Evolutionary conservation across 116 monocot genomes (phyloP), one percentile per base, ranked within the genome.

Genomic region (Cymodocea nodosa): DNA sequence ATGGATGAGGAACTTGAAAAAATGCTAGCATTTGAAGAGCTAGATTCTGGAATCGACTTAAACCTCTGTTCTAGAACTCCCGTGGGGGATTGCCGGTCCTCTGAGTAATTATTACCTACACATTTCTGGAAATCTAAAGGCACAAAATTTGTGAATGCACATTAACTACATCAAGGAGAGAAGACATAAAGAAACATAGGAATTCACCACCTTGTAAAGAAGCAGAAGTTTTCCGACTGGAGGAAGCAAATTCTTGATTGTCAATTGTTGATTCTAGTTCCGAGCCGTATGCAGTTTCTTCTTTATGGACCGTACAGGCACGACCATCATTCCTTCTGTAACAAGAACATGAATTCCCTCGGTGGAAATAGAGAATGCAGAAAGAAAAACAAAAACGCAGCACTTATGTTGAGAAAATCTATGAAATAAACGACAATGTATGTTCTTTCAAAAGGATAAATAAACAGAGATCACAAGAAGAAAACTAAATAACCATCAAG

Each of bases 111-210:
- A 22, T 73, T 49, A 10, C 18, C 23, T 25, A 22, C 63, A 25
- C 56, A 76, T 50, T 64, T 63, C 34, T 78, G 73, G 17, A 68
- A 19, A 23, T 82, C 76, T 22, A 74, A 23, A 35, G 6, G 20
- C 56, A 24, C 34, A 60, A 34, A 0, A 34, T 25, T 25, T 35
- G 35, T 25, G 14, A 56, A 44, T 44, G 44, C 11, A n/a, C n/a
- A 44, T 44, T 44, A 44, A 44, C 44, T 44, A 44, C 12, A 10
- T 8, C 44, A 44, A 44, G 44, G 44, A 44, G 44, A 44, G 44
- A 44, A 44, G 7, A 44, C 44, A 44, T 44, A 4, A 44, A 44
- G 8, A 44, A 5, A 68, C 19, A 53, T 73, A 70, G 15, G 25
- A 52, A 11, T 4, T 14, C 2, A 13, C 20, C 11, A 56, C 72